Conservation (phyloP, 2,329 filamentous ascomycete genomes). For the Aureobasidium musti region DNA sequence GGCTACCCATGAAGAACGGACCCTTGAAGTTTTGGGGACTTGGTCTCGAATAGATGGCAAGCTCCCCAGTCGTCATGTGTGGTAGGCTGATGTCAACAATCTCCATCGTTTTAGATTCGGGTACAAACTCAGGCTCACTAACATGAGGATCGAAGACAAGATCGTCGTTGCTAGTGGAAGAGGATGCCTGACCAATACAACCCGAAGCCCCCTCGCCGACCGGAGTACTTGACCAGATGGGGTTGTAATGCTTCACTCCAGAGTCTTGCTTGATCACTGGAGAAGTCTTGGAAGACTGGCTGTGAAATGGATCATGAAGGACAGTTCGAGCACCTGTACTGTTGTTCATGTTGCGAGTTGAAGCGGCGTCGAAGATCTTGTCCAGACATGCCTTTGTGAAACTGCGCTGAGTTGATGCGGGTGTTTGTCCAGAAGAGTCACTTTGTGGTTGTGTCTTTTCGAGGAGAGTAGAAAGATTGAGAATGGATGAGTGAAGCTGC, state of each 20-base stretch:
- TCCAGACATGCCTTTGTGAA: slow-evolving; percentile 38
- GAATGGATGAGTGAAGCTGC: neutral
- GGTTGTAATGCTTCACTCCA: neutral
- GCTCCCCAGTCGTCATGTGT: slow-evolving; percentile 18
- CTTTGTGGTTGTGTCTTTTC: slow-evolving; percentile 6
- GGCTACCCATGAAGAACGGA: slow-evolving; percentile 42
- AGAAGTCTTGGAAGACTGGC: neutral
- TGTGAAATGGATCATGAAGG: slow-evolving; percentile 39
- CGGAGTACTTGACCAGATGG: slow-evolving; percentile 4
- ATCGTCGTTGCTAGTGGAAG: neutral
- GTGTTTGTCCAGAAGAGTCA: neutral
- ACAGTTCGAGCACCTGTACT: slow-evolving; percentile 34
- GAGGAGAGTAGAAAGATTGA: neutral
- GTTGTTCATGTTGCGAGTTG: neutral
- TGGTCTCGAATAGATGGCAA: slow-evolving; percentile 31
- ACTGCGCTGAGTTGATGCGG: slow-evolving; percentile 22
- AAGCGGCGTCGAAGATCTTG: slow-evolving; percentile 30
- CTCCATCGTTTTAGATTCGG: neutral
- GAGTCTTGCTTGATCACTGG: neutral
- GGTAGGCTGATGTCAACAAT: slow-evolving; percentile 10
- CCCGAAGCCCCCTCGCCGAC: neutral
- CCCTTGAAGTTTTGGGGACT: slow-evolving; percentile 43
- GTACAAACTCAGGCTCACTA: slow-evolving; percentile 27
- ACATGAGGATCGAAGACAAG: slow-evolving; percentile 5
- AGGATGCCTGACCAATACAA: neutral